A percentile compares a stretch with the other conserved stretches of the same genome.
Conservation (phyloP, 257 asterid genomes). For the Mitragyna speciosa region DNA sequence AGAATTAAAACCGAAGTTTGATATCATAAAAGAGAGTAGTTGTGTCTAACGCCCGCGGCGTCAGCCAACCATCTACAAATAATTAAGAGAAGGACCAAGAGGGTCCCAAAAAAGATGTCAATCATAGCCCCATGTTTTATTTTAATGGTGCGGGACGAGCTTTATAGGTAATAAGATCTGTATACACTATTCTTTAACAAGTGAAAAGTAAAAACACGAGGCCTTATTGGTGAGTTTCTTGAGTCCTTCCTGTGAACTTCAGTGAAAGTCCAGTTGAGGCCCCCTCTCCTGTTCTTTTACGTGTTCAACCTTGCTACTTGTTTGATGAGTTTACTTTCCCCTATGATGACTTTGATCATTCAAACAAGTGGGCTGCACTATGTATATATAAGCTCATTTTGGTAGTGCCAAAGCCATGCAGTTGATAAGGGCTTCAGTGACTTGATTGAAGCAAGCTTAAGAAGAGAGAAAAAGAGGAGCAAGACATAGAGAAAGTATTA, state of each 20-base stretch:
- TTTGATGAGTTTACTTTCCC: not conserved
- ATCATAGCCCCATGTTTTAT: not conserved
- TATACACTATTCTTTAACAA: not conserved
- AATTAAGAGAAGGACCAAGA: not conserved
- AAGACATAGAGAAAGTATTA: not conserved
- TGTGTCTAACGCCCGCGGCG: not conserved
- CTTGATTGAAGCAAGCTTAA: not conserved
- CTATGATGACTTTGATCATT: slow-evolving; percentile 13
- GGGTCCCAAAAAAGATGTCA: not conserved
- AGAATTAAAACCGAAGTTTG: too few species aligned
- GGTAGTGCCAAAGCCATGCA: slow-evolving; percentile 5
- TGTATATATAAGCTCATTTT: not conserved
- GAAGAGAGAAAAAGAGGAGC: not conserved
- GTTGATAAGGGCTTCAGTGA: not conserved
- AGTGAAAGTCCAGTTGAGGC: slow-evolving; percentile 22
- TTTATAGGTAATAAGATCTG: not conserved
- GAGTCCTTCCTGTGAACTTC: slow-evolving; percentile 33
- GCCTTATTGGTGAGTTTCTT: slow-evolving; percentile 24
- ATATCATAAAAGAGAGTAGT: too few species aligned
- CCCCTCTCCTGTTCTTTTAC: not conserved
- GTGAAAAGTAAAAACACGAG: slow-evolving; percentile 14
- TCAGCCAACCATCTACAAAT: not conserved
- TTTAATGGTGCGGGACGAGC: not conserved
- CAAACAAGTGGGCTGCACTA: slow-evolving; percentile 13
- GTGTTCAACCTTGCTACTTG: slow-evolving; percentile 13